phyloP scores from a whole-genome alignment of 345 rosid genomes.

The Populus euphratica region DNA sequence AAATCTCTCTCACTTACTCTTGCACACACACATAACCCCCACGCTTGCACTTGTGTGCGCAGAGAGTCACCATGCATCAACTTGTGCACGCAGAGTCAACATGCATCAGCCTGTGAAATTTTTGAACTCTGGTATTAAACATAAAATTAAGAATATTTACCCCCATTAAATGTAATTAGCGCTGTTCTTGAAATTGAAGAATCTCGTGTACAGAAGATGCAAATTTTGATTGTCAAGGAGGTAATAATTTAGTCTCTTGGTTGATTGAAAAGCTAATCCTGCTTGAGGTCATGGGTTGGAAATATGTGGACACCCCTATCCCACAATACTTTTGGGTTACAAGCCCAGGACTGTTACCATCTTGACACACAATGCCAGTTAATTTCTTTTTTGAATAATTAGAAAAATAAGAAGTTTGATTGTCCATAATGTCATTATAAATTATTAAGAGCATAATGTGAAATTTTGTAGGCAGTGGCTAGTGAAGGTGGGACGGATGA shows the following conservation, averaged over 20 bases:
- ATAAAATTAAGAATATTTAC: background rate
- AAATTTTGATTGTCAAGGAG: background rate
- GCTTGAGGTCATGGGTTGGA: background rate
- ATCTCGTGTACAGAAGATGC: background rate
- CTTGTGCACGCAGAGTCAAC: background rate
- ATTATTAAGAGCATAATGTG: conserved; percentile 16
- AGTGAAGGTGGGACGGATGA: conserved; percentile 99
- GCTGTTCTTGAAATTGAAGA: background rate
- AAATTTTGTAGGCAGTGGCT: conserved; percentile 80
- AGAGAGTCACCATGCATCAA: background rate
- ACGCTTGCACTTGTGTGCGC: background rate
- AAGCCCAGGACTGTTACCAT: background rate
- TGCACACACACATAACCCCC: too few species aligned
- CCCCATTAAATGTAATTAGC: background rate
- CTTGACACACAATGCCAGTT: background rate
- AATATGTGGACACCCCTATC: background rate
- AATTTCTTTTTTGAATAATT: background rate
- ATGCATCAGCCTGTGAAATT: background rate
- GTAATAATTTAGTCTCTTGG: background rate
- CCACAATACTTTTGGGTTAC: background rate
- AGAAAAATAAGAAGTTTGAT: background rate
- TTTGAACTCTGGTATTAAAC: background rate
- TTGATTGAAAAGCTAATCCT: background rate
- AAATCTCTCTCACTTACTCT: background rate
- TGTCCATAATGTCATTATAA: background rate